Evolutionary conservation across 148 eudicot genomes (phyloP).

Genomic region (Fagopyrum tataricum): DNA sequence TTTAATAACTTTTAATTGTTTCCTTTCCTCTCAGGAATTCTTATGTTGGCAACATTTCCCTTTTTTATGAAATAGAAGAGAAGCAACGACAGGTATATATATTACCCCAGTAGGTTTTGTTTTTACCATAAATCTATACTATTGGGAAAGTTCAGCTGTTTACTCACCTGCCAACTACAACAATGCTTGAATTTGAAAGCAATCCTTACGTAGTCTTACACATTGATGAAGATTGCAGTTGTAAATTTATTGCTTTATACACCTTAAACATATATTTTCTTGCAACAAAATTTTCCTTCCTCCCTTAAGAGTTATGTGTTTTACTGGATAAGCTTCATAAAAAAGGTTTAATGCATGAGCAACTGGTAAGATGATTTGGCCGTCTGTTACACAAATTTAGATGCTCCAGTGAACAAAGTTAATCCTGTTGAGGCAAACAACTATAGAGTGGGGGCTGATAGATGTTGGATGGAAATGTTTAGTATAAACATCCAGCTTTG

Average conservation of each 20-base stretch:
- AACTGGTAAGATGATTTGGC: neutral
- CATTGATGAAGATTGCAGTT: neutral
- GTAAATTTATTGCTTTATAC: neutral
- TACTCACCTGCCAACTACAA: neutral
- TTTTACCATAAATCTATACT: neutral
- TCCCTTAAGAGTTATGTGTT: neutral
- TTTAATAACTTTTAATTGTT: neutral
- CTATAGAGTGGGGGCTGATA: neutral
- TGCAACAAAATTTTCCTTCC: too few species aligned
- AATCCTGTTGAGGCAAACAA: neutral
- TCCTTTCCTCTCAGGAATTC: constrained; percentile 53
- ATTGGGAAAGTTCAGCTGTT: neutral
- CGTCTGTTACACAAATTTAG: neutral
- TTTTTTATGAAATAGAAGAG: constrained; percentile 73
- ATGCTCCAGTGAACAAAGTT: neutral
- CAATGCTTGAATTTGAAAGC: constrained; percentile 7
- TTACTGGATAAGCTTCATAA: constrained; percentile 3
- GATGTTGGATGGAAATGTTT: constrained; percentile 2
- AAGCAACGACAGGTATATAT: constrained; percentile 71
- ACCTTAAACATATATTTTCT: neutral
- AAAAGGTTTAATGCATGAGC: neutral
- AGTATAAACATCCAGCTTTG: neutral
- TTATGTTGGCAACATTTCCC: constrained; percentile 66
- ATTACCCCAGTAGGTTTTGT: neutral
- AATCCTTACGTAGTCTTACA: neutral